Evolutionary conservation across 1,139 yeast species (phyloP), one percentile per base, ranked within the genome.

Genomic region (Kodamaea suecica): DNA sequence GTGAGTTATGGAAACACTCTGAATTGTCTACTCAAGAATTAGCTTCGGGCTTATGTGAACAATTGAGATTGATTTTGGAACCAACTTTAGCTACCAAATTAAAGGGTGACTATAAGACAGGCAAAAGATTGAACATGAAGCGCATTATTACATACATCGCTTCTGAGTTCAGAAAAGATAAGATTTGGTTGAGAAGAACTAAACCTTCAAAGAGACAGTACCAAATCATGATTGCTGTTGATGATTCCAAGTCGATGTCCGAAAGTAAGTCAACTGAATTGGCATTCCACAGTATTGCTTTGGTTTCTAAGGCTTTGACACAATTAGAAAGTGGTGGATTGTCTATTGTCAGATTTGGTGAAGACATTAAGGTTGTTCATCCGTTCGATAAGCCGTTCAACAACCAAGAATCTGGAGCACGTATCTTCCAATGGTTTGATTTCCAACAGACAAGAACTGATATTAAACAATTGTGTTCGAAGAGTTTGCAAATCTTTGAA

Each of bases 131-230:
- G 53, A 94, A 94, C 61, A 90, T 94, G 97, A 92, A 90, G 70
- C 73, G 97, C 48, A 94, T 94, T 48, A 92, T 94, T 52, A 96
- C 98, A 10, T 94, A 92, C 61, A 92, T 94, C 67, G 98, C 99
- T 1, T 85, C 95, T 32, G 96, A 90, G 53, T 94, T 88, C 76
- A 81, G 95, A 53, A 92, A 92, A 60, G 99, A 94, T 61, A 94
- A 94, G 69, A 94, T 94, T 43, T 94, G 99, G 99, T 73, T 94
- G 66, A 78, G 97, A 55, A 80, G 99, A 62, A 90, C 97, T 6
- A 92, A 92, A 57, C 99, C 98, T 36, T 85, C 95, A 45, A 92
- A 94, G 65, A 80, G 99, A 52, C 95, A 90, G 57, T 94, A 92
- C 60, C 98, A 94, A 65, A 84, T 94, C 44, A 86, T 94, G 97